Base-by-base conservation (phyloP, 805 yeast species). In the Hanseniaspora lachancei region DNA sequence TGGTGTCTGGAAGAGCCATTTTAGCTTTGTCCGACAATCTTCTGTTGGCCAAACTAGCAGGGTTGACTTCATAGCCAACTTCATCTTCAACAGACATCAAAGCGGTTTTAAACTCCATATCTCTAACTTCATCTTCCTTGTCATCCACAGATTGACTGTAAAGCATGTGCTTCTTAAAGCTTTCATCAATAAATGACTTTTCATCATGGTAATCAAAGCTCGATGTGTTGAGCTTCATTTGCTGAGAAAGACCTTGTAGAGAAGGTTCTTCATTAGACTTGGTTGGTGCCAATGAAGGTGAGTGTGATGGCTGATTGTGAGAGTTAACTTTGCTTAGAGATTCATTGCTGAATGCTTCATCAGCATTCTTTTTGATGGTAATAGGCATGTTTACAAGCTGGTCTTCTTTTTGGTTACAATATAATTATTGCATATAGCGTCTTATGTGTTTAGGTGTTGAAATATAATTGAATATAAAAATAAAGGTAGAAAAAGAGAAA, bases 121-220 rank as follows among this genome's bases (percentile, higher is more conserved):
- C 34, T 12, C 23, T 23, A 16, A 10, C 1, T 15, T 35, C 35
- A 38, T 35, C 42, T 18, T 40, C 42, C 7, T n/a, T 38, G 12
- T 41, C 24, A 10, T 20, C 35, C 21, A 42, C 27, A 12, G 8
- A 16, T 39, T 35, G 23, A 21, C 50, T 50, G 60, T 68, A 66
- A 53, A 71, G 62, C 15, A 68, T 67, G 18, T 59, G 50, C 46
- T 63, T 62, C 46, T 68, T 68, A 23, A 64, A 62, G 29, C 62
- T 67, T 34, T 65, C 62, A 8, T 68, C 70, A 21, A 66, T 50
- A 40, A 66, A 58, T 38, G 66, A 60, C 48, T 64, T 64, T 41
- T 62, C 62, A 50, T 68, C 71, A 41, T 63, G 66, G 53, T 67
- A 68, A 1, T 71, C 67, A 40, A 63, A 67, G 47, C 66, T 64